These are phyloP conservation scores for Apiospora rasikravindrae DNA, from an alignment of 2,329 filamentous ascomycete species.

Conservation along the genomic window DNA sequence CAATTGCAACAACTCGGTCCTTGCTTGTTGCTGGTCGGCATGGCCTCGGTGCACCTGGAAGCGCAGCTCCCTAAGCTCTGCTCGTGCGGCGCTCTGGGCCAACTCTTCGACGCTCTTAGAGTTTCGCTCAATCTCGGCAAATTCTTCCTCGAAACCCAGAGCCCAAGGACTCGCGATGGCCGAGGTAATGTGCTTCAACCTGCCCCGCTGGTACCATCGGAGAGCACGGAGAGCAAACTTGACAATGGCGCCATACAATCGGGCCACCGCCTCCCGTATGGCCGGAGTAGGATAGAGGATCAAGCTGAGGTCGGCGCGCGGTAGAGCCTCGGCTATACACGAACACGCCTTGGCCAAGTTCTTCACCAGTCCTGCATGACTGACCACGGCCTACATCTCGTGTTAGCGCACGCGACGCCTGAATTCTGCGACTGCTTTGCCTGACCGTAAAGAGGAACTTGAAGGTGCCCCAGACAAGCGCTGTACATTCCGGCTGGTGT, in stretches of 20 bases:
- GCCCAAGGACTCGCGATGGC: background rate
- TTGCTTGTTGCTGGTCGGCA: background rate
- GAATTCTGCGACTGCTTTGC: no score
- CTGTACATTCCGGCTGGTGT: slow-evolving; percentile 38
- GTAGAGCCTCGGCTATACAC: background rate
- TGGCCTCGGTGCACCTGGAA: background rate
- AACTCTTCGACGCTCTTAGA: background rate
- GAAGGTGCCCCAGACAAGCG: slow-evolving; percentile 35
- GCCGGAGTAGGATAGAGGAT: background rate
- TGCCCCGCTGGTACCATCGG: background rate
- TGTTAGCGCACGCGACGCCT: background rate
- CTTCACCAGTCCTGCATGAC: background rate
- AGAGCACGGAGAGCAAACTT: background rate
- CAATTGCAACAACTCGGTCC: background rate
- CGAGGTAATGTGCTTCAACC: background rate
- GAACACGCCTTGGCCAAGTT: background rate
- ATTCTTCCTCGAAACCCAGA: background rate
- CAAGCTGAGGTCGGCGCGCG: background rate
- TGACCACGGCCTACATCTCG: background rate
- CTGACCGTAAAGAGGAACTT: background rate
- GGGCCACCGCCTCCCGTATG: background rate
- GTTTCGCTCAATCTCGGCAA: background rate
- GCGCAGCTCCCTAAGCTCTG: background rate
- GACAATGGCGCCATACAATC: background rate
- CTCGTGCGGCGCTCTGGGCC: background rate